phyloP scores from a whole-genome alignment of 2,329 filamentous ascomycete species.

The Nothomitra cinnamomea region DNA sequence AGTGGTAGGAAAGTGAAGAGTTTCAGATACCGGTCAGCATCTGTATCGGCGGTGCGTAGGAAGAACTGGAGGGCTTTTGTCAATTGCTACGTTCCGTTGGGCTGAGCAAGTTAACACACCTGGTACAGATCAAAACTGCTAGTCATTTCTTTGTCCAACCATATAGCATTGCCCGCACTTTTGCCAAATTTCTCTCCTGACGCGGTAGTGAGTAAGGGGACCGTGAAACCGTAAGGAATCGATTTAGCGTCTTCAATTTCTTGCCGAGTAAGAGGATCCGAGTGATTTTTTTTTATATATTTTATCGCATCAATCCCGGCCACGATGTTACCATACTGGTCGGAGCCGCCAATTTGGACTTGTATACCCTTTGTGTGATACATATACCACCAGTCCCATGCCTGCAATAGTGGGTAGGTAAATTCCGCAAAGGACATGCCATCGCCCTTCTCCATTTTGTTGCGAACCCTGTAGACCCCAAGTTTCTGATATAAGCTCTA shows the following conservation, averaged over 20 bases:
- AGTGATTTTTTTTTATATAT: slow-evolving; percentile 44
- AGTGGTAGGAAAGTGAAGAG: slow-evolving; percentile 80
- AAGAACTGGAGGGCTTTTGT: slow-evolving; percentile 47
- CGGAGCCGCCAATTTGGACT: slow-evolving; percentile 84
- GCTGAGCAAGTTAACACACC: slow-evolving; percentile 21
- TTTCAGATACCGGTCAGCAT: slow-evolving; percentile 68
- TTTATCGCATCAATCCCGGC: slow-evolving; percentile 78
- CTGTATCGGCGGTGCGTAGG: slow-evolving; percentile 60
- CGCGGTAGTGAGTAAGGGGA: slow-evolving; percentile 72
- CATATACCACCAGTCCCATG: slow-evolving; percentile 92
- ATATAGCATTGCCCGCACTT: slow-evolving; percentile 82
- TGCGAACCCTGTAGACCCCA: slow-evolving; percentile 43
- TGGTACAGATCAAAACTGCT: slow-evolving; percentile 72
- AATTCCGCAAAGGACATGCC: slow-evolving; percentile 95
- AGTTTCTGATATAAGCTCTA: slow-evolving; percentile 12
- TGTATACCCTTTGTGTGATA: slow-evolving; percentile 52
- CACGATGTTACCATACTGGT: slow-evolving; percentile 93
- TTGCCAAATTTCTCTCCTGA: slow-evolving; percentile 89
- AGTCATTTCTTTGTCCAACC: slow-evolving; percentile 73
- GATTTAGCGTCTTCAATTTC: slow-evolving; percentile 22
- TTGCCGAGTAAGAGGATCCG: slow-evolving; percentile 23
- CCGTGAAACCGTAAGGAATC: slow-evolving; percentile 68
- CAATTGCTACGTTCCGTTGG: background rate
- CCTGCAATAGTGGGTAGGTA: slow-evolving; percentile 80
- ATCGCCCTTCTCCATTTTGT: slow-evolving; percentile 65